These are phyloP conservation scores for Myxozyma lipomycoides DNA, from an alignment of 805 yeast genomes.

Conservation along the genomic window DNA sequence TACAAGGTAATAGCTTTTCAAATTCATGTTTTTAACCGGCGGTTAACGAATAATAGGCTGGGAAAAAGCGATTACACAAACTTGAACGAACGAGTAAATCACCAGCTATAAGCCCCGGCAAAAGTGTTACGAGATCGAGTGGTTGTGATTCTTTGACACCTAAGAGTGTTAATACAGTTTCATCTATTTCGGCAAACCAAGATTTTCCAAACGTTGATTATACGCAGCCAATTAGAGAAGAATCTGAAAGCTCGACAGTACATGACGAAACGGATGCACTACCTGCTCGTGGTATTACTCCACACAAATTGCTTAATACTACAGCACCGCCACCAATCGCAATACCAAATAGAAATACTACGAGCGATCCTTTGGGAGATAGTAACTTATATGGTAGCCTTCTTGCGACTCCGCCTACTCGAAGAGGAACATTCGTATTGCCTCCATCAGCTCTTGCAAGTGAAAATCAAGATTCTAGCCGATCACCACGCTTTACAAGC, in stretches of 20 bases:
- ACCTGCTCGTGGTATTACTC: constrained; percentile 17
- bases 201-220: too few species aligned
- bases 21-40: constrained; percentile 7
- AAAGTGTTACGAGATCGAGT: neutral
- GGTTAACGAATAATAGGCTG: constrained; percentile 36
- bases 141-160: too few species aligned
- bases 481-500: too few species aligned
- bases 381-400: constrained; percentile 19
- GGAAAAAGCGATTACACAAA: constrained; percentile 51
- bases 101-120: neutral
- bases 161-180: too few species aligned
- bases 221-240: too few species aligned
- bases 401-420: constrained; percentile 26
- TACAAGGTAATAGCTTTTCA: constrained; percentile 33
- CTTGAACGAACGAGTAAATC: constrained; percentile 28
- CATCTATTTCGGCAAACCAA: too few species aligned
- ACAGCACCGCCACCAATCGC: constrained; percentile 15
- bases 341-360: neutral
- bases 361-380: neutral
- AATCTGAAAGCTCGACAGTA: too few species aligned
- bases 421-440: constrained; percentile 2
- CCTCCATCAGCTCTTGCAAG: constrained; percentile 24
- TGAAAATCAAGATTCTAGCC: neutral
- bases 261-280: neutral
- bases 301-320: constrained; percentile 17